Base-by-base conservation (phyloP, 768 basidiomycete genomes). In the Coprinopsis strossmayeri region DNA sequence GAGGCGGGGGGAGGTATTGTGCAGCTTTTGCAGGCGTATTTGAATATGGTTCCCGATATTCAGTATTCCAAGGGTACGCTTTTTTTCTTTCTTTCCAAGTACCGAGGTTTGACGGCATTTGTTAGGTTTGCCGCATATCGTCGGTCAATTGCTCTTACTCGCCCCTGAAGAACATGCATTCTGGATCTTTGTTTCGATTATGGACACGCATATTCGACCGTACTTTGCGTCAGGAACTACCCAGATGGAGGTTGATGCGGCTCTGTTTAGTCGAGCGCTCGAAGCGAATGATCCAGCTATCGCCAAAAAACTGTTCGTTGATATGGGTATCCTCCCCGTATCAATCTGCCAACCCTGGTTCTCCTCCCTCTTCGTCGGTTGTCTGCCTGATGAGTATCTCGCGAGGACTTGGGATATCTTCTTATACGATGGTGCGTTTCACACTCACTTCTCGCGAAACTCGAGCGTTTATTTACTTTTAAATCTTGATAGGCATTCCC, bases 131-230 rank as follows among this genome's bases (percentile, higher is more conserved):
- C 78, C 83, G 5, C 69, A 77, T 10, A 81, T 91, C 45, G 77
- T 82, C 18, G 86, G 86, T 1, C 82, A 88, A 53, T 65, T 91
- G 39, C 65, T 91, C 0, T 64, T 84, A 7, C 79, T 86, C 40
- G 78, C 87, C 0, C 90, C 89, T 0, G 89, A 92, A 53, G 90
- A 92, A 60, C 90, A 92, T 54, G 89, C 87, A 0, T 92, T 92
- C 62, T 92, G 89, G 89, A 91, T 87, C 17, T 91, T 91, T 59
- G 74, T 87, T 1, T 88, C 87, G 2, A 67, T 91, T 54, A 92
- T 92, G 89, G 87, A 91, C 55, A 76, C 78, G 1, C 82, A 90
- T 54, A 69, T 91, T n/a, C 82, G 89, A 1, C 70, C 82, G 0
- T 90, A 90, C 61, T 92, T 89, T 59, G 77, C 83, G 30, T 58